Base-by-base conservation (phyloP, 2,329 filamentous ascomycete genomes). In the Cladosporium sp. region DNA sequence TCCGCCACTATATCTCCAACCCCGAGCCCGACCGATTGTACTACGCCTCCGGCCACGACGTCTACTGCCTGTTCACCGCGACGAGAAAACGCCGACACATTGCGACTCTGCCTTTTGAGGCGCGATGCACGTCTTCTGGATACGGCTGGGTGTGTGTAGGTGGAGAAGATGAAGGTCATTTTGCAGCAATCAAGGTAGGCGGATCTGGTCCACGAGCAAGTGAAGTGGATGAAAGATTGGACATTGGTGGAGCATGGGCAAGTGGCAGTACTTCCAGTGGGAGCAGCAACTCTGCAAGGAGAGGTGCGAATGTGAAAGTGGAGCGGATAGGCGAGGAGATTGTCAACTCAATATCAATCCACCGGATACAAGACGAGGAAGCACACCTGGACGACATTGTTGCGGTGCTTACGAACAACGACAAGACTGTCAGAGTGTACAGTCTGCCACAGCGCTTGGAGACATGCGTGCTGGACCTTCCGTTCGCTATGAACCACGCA, bases 121-220 rank as follows among this genome's bases (percentile, higher is more conserved):
- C 92, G n/a, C 84, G 90, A 75, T 97, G 93, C 72, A 83, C 97
- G 6, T 88, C 90, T n/a, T 89, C 90, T 7, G 87, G 86, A 54
- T 83, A 89, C 66, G 91, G 91, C 53, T 97, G 90, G 88, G 82
- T 97, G 36, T 96, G 90, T 66, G 90, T 92, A 47, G 94, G 93
- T 47, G 93, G 93, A 39, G 80, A 81, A 59, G 88, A 96, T 66
- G 84, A 85, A 63, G 94, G 94, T 58, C 88, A 95, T 69, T 96
- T 96, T 69, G 87, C 89, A 28, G 86, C 91, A 56, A 88, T 96
- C 67, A 85, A 83, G 64, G 77, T 92, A 42, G 69, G 69, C 60
- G 74, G 66, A 12, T 60, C 69, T 66, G 73, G 74, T 62, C 40
- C 52, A 17, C 40, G 52, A 8, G 34, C 44, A 7, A 57, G 45